Base-by-base conservation (phyloP, 1,139 yeast genomes). In the Geotrichum fermentans region DNA sequence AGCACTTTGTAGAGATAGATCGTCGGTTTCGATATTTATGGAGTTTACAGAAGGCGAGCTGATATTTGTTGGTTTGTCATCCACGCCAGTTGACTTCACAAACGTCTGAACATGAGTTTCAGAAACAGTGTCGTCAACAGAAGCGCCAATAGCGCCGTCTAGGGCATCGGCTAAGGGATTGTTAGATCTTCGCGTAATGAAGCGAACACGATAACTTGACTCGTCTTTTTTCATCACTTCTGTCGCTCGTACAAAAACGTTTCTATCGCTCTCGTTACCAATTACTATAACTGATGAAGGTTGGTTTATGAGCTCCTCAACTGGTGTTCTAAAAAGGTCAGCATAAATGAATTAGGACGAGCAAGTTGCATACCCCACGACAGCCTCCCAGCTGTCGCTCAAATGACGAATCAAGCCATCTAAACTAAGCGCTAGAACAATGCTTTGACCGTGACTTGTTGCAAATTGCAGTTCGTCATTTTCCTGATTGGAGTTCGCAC, bases 391-490 rank as follows among this genome's bases (percentile, higher is more conserved):
- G 55, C 82, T 79, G 53, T 75, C 76, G 55, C 92, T 78, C 30
- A 89, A 65, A 63, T 85, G 86, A 47, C 78, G 77, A 13, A 92
- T 80, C 36, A 75, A 78, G 17, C 96, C 88, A 58, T 82, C 83
- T 61, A 88, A 69, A 60, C 83, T 92, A 52, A 90, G 68, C 65
- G 92, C 98, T 71, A 92, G 69, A 1, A 90, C 82, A 13, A 83
- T 79, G 10, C 89, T 82, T 3, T 88, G 88, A 56, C 82, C 83
- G 55, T 78, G 77, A 10, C 80, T 75, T 17, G 85, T 79, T 0
- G 90, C 89, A 13, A 58, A 51, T 16, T 61, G 58, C 24, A 63
- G 53, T 43, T 62, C 66, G 35, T 62, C 64, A 13, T 39, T 21
- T 14, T 39, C 43, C 17, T 44, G 30, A 4, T 8, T 13, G 16